Evolutionary conservation across 2,329 filamentous ascomycete species (phyloP), one percentile per base, ranked within the genome.

Genomic region (Colletotrichum agaves): DNA sequence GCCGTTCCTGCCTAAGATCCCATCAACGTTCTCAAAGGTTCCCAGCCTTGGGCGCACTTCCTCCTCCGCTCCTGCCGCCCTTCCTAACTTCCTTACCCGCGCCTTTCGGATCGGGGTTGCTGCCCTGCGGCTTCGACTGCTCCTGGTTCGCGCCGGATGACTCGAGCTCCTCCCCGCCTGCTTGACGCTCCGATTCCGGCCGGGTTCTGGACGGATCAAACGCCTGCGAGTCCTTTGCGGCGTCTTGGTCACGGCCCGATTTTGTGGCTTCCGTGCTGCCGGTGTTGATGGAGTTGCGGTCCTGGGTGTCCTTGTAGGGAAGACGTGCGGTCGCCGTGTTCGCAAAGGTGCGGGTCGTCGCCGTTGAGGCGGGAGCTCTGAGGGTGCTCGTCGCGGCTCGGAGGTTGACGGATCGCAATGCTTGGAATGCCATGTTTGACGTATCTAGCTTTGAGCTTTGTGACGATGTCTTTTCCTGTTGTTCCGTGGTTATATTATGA

Each of bases 121-220:
- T 75, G 5, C 77, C 78, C 63, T 76, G 75, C 5, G 79, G 75
- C 72, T 77, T 79, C 27, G 81, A 83, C 17, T 84, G 72, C 5
- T 77, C 76, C 71, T 80, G 75, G 73, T 86, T 81, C 43, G 85
- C 81, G 11, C 82, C 80, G 73, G 80, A 83, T 12, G 75, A 74
- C 5, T 83, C 74, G 15, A 87, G 74, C 39, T 80, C 75, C 65
- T 71, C 60, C 59, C 81, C 74, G 6, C 75, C 78, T 33, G 78
- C 72, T 5, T 78, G 71, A 72, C 81, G 85, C 78, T 88, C 87
- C 21, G 78, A 74, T 75, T 93, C 90, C 0, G 93, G 93, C 19
- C 84, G 80, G 27, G 91, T 94, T 76, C 87, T 87, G 62, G 83
- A 78, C 0, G 89, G 88, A 75, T 93, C 85, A 78, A 92, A 97